Evolutionary conservation across 2,329 filamentous ascomycete species (phyloP).

Genomic region (Ceratocystis destructans): DNA sequence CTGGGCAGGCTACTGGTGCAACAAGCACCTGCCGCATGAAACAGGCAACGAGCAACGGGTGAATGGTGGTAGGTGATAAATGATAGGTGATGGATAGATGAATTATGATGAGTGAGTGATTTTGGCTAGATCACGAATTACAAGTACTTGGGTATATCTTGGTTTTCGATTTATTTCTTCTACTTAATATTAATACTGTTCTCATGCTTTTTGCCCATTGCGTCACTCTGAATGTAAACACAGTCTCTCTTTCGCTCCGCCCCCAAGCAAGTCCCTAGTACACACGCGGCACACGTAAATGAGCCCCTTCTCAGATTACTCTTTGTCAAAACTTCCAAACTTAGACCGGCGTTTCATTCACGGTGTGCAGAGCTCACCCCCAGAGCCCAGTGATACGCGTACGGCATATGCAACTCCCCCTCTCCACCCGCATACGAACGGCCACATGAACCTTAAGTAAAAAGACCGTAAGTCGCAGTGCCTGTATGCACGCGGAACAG

Average conservation of each 20-base stretch:
- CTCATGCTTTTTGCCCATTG: not conserved
- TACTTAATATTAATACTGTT: not conserved
- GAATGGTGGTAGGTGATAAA: not conserved
- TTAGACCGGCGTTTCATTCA: not conserved
- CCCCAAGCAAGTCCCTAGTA: not conserved
- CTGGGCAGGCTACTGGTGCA: too few relatives aligned
- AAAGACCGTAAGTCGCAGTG: not conserved
- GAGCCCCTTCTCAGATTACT: too few relatives aligned
- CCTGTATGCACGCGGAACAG: not conserved
- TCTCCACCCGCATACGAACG: not conserved
- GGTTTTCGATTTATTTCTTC: not conserved
- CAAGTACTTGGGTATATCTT: constrained; percentile 3
- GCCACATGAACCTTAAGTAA: not conserved
- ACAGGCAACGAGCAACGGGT: not conserved
- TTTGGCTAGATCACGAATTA: not conserved
- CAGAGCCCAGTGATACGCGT: not conserved
- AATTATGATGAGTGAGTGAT: not conserved
- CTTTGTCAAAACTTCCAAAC: not conserved
- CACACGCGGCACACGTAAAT: too few relatives aligned
- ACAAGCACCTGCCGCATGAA: too few relatives aligned
- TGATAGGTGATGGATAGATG: not conserved
- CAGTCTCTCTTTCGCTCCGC: not conserved
- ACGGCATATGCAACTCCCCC: not conserved
- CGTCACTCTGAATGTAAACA: not conserved
- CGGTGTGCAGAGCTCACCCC: not conserved